Percentiles rank a stretch among this genome's conserved stretches.
These are phyloP conservation scores for Musa balbisiana DNA, from an alignment of 202 grass and related monocot species.

Conservation along the genomic window DNA sequence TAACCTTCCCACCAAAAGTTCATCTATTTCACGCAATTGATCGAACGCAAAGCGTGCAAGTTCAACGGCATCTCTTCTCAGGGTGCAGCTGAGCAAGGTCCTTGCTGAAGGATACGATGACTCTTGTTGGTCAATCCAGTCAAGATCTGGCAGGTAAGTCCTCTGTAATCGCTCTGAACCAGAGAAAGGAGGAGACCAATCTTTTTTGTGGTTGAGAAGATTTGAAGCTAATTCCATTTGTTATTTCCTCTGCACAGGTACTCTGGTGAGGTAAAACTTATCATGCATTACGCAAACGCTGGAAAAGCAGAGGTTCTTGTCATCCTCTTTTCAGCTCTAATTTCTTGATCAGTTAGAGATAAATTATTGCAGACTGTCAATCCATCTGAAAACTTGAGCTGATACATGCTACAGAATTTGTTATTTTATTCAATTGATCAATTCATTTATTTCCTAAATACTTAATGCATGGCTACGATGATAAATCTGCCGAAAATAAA, in stretches of 20 bases:
- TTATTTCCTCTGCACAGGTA: not conserved
- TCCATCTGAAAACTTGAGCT: not conserved
- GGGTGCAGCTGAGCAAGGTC: slow-evolving; percentile 1
- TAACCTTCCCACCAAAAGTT: too few relatives aligned
- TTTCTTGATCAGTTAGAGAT: not conserved
- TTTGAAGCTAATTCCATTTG: not conserved
- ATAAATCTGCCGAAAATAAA: too few relatives aligned
- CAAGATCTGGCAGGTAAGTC: slow-evolving; percentile 1
- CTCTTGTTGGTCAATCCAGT: not conserved
- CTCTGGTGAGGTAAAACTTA: slow-evolving; percentile 5
- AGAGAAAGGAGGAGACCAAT: too few relatives aligned
- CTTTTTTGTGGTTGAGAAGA: not conserved
- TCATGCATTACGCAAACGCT: not conserved
- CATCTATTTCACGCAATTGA: not conserved
- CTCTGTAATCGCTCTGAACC: too few relatives aligned
- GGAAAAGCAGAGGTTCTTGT: not conserved
- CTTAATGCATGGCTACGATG: too few relatives aligned
- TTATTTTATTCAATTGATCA: too few relatives aligned
- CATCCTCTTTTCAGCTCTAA: not conserved
- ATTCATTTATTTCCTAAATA: too few relatives aligned
- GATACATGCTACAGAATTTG: not conserved
- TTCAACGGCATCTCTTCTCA: not conserved
- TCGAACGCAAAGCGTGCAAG: not conserved
- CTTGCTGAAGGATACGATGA: not conserved
- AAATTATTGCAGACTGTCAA: too few relatives aligned